Evolutionary conservation across 805 yeast genomes (phyloP), one percentile per base, ranked within the genome.

Genomic region (Spathaspora girioi): DNA sequence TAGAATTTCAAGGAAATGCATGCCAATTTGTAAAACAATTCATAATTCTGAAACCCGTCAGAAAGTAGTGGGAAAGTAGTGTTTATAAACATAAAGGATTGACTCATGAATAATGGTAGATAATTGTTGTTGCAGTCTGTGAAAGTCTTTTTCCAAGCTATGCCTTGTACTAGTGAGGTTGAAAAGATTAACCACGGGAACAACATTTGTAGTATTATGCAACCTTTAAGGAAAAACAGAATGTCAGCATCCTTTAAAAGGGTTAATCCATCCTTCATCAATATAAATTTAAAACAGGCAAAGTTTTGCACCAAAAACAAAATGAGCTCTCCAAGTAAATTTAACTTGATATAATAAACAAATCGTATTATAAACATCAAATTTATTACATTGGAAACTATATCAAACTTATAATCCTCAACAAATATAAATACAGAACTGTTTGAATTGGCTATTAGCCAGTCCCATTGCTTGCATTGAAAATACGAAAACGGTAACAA

Each of bases 91-190:
- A 66, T 50, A 53, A 69, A 70, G 19, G 74, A 68, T 53, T 66
- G 69, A 32, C 70, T 64, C 38, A 71, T 64, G 54, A 71, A 60
- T 10, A 70, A 58, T 1, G 75, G 74, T 45, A 71, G 57, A 48
- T 59, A 66, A 54, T 68, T 69, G 52, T 69, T 68, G 57, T 71
- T 71, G 20, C 63, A 57, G 23, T 62, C 69, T 20, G 53, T 52
- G 19, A 69, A 51, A 31, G 44, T 11, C 44, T 18, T 42, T 12
- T 19, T 20, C 44, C 44, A 42, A 6, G 44, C 8, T 15, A 42
- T 23, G 15, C 27, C 11, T 42, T 57, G 57, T 3, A 35, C 10
- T 1, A 57, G 2, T 43, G 53, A 50, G n/a, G 51, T 43, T 1
- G 32, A 3, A 14, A 58, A 51, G 10, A 59, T 56, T 2, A 54